phyloP scores from a whole-genome alignment of 805 yeast species.

The Yamadazyma akitaensis region DNA sequence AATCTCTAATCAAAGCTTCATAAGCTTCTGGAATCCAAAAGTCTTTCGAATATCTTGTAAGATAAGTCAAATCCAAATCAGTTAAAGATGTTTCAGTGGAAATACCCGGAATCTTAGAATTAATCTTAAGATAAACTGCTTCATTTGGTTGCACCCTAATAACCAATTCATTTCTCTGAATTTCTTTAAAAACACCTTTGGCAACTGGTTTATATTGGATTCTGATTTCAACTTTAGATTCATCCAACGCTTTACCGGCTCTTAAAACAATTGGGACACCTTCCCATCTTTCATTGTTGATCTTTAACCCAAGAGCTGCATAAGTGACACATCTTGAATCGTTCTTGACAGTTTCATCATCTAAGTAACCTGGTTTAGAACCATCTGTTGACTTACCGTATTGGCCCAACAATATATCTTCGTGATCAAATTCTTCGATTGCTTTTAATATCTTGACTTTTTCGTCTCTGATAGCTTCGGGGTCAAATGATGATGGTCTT shows the following conservation, averaged over 20 bases:
- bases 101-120: conserved; percentile 91
- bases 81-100: conserved; percentile 78
- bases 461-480: conserved; percentile 94
- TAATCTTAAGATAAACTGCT: conserved; percentile 89
- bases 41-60: conserved; percentile 69
- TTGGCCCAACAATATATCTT: conserved; percentile 82
- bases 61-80: conserved; percentile 86
- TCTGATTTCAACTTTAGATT: conserved; percentile 91
- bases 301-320: conserved; percentile 77
- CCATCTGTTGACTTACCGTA: conserved; percentile 85
- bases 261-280: conserved; percentile 95
- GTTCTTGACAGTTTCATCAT: conserved; percentile 83
- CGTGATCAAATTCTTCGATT: conserved; percentile 59
- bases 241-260: conserved; percentile 97
- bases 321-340: conserved; percentile 87
- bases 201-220: conserved; percentile 87
- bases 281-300: conserved; percentile 94
- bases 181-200: conserved; percentile 72
- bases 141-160: conserved; percentile 93
- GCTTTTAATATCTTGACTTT: conserved; percentile 90
- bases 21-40: conserved; percentile 98
- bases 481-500: conserved; percentile 84
- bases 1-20: conserved; percentile 91
- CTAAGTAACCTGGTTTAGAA: conserved; percentile 82
- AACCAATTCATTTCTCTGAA: conserved; percentile 90